phyloP scores from a whole-genome alignment of 2,329 filamentous ascomycete species.

The Bipolaris oryzae region DNA sequence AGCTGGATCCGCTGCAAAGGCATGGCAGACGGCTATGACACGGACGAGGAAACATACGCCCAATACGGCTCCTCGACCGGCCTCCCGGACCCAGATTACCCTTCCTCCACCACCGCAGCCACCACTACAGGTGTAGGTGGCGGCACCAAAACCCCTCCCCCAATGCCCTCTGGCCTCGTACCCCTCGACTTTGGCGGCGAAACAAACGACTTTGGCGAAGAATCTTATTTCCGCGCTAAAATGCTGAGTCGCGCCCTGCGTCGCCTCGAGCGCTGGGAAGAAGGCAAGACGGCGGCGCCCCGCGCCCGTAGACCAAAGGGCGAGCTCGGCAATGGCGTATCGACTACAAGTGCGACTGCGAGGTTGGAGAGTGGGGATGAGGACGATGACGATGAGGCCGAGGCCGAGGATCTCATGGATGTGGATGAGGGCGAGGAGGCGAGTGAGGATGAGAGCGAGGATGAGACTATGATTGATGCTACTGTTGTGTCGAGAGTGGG shows the following conservation, averaged over 20 bases:
- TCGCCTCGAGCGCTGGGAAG: conserved; percentile 73
- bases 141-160: conserved; percentile 39
- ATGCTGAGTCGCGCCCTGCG: conserved; percentile 68
- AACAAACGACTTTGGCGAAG: conserved; percentile 77
- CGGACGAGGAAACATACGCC: conserved; percentile 47
- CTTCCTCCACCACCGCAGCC: not conserved
- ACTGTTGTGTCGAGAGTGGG: not conserved
- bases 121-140: conserved; percentile 1
- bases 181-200: conserved; percentile 62
- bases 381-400: conserved; percentile 3
- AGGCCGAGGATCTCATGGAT: conserved; percentile 19
- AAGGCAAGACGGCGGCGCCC: conserved; percentile 30
- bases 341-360: not conserved
- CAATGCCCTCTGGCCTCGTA: conserved; percentile 61
- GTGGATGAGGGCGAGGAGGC: conserved; percentile 37
- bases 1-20: conserved; percentile 67
- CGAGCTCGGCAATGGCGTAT: conserved; percentile 8
- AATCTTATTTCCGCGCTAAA: conserved; percentile 69
- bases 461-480: conserved; percentile 5
- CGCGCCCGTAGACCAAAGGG: conserved; percentile 34
- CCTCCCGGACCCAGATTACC: not conserved
- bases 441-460: conserved; percentile 7
- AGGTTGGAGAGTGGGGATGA: conserved; percentile 18
- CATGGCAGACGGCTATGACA: conserved; percentile 55
- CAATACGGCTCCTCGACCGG: conserved; percentile 14